These are phyloP conservation scores for Holtermannia corniformis DNA, from an alignment of 768 basidiomycete genomes.

Conservation along the genomic window DNA sequence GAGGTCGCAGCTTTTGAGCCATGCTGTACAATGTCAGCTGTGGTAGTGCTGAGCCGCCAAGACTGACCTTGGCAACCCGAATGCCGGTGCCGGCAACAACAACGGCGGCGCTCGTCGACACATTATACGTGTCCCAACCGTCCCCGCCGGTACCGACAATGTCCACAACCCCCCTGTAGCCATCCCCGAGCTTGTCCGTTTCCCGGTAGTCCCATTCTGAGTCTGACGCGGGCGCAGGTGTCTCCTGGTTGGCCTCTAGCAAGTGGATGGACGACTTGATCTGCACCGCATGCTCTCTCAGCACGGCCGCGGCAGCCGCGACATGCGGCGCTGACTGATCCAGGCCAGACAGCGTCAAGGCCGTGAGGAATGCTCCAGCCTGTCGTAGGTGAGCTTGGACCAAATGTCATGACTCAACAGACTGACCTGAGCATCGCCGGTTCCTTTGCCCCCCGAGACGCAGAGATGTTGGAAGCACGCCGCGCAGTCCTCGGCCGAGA, in stretches of 20 bases:
- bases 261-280: slow-evolving; percentile 45
- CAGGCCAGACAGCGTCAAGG: slow-evolving; percentile 66
- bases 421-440: slow-evolving; percentile 38
- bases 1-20: slow-evolving; percentile 76
- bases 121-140: slow-evolving; percentile 92
- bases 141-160: slow-evolving; percentile 94
- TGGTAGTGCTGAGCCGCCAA: neutral
- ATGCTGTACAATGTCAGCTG: slow-evolving; percentile 52
- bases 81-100: slow-evolving; percentile 92
- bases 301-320: slow-evolving; percentile 64
- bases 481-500: slow-evolving; percentile 55
- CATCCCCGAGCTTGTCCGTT: slow-evolving; percentile 36
- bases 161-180: slow-evolving; percentile 48
- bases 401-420: neutral
- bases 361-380: slow-evolving; percentile 81
- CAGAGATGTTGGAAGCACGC: slow-evolving; percentile 57
- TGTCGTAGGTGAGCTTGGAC: slow-evolving; percentile 47
- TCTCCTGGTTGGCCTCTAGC: slow-evolving; percentile 5
- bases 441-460: slow-evolving; percentile 18
- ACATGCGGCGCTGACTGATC: slow-evolving; percentile 69
- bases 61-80: slow-evolving; percentile 74
- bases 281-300: slow-evolving; percentile 59
- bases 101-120: slow-evolving; percentile 85
- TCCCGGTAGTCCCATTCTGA: slow-evolving; percentile 34
- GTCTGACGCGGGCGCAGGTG: neutral